Conservation (phyloP, 257 asterid species). For the Plectranthus barbatus region DNA sequence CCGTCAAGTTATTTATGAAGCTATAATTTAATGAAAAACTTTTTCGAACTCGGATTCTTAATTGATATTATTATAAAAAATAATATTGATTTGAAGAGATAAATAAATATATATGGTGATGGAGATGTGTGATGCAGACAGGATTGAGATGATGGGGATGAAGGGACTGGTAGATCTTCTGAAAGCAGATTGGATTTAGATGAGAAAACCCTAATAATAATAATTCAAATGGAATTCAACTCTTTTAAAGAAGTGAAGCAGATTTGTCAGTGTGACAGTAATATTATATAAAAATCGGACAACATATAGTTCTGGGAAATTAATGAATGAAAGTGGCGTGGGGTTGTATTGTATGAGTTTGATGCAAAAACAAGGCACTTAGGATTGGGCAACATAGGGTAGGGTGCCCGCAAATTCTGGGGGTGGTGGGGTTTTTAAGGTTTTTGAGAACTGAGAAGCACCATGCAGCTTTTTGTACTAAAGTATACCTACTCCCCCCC, state of each 20-base stretch:
- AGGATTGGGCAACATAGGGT: slow-evolving; percentile 22
- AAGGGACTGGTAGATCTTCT: slow-evolving; percentile 34
- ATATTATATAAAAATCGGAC: neutral
- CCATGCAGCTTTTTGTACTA: slow-evolving; percentile 19
- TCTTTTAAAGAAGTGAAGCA: neutral
- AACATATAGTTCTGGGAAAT: neutral
- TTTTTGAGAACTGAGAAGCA: slow-evolving; percentile 24
- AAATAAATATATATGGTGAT: neutral
- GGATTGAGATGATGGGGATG: slow-evolving; percentile 21
- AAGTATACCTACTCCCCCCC: slow-evolving; percentile 20
- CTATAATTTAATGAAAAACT: neutral
- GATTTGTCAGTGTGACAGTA: slow-evolving; percentile 10
- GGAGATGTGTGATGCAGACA: slow-evolving; percentile 29
- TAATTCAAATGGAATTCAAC: no score
- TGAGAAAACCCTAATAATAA: neutral
- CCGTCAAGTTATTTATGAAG: neutral
- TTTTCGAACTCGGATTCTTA: neutral
- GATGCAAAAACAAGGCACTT: slow-evolving; percentile 17
- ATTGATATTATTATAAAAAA: neutral
- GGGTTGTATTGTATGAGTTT: slow-evolving; percentile 23
- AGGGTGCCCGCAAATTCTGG: slow-evolving; percentile 40
- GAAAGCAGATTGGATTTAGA: slow-evolving; percentile 17
- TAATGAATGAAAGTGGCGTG: slow-evolving; percentile 2
- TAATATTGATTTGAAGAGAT: no score
- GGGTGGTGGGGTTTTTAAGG: slow-evolving; percentile 25